Conservation (phyloP, 805 yeast genomes). For the Yarrowia deformans region DNA sequence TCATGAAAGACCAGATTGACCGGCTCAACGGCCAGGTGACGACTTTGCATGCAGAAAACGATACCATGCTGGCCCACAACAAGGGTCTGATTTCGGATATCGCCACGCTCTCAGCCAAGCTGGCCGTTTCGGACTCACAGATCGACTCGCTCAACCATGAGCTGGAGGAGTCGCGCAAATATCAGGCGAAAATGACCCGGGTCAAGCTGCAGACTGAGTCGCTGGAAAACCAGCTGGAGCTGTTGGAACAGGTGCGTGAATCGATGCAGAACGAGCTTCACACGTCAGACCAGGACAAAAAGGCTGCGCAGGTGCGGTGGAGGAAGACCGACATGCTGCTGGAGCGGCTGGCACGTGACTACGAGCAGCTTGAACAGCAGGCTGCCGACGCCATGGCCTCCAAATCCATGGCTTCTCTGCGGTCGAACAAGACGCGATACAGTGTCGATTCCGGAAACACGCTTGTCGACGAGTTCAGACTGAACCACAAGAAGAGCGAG, state of each 20-base stretch:
- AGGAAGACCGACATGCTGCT: slow-evolving; percentile 24
- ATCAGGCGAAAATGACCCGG: slow-evolving; percentile 13
- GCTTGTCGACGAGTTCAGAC: slow-evolving; percentile 9
- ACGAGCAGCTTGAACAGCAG: slow-evolving; percentile 25
- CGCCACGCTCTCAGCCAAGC: slow-evolving; percentile 8
- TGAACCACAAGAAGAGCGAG: slow-evolving; percentile 20
- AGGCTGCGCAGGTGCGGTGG: slow-evolving; percentile 27
- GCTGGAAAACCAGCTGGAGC: slow-evolving; percentile 31
- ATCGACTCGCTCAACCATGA: slow-evolving; percentile 17
- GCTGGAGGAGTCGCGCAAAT: slow-evolving; percentile 35
- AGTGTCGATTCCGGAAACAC: slow-evolving; percentile 21
- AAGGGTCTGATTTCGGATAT: slow-evolving; percentile 9
- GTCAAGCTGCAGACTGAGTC: slow-evolving; percentile 20
- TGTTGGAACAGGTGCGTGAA: slow-evolving; percentile 22
- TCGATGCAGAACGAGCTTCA: slow-evolving; percentile 21
- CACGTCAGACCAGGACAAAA: slow-evolving; percentile 2
- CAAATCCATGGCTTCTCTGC: slow-evolving; percentile 15
- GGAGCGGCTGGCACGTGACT: slow-evolving; percentile 30
- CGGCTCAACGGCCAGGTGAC: slow-evolving; percentile 35
- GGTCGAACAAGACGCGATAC: slow-evolving; percentile 7
- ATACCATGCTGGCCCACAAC: slow-evolving; percentile 27
- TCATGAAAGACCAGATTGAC: slow-evolving; percentile 34
- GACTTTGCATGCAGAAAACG: slow-evolving; percentile 11
- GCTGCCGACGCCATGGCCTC: slow-evolving; percentile 18
- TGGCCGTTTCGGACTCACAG: slow-evolving; percentile 13